These are phyloP conservation scores for Rhodotorula glutinis DNA, from an alignment of 1,284 basidiomycete species.

Conservation along the genomic window DNA sequence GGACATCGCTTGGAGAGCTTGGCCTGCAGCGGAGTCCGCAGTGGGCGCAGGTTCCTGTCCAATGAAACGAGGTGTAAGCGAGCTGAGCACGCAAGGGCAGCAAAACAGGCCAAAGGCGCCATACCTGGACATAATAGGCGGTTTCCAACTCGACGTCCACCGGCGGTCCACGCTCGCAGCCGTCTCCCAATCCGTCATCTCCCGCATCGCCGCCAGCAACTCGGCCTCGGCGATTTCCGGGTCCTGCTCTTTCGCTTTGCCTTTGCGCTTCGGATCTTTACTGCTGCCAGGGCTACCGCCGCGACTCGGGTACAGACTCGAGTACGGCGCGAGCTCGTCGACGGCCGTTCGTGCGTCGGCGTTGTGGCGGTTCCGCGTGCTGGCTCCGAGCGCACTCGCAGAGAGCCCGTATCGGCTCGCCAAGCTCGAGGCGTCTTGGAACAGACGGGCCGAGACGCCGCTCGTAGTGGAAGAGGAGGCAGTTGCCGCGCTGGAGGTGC, in stretches of 20 bases:
- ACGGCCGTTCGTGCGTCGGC: constrained; percentile 9
- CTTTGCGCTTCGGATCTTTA: constrained; percentile 2
- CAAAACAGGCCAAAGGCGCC: not conserved
- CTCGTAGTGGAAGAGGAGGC: constrained; percentile 51
- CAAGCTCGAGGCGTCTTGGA: constrained; percentile 33
- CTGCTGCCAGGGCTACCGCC: constrained; percentile 4
- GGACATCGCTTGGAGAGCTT: constrained; percentile 95
- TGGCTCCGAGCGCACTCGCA: constrained; percentile 10
- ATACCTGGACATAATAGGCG: constrained; percentile 63
- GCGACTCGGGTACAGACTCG: constrained; percentile 10
- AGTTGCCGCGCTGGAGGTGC: not conserved
- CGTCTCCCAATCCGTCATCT: constrained; percentile 60
- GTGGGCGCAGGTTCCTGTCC: constrained; percentile 77
- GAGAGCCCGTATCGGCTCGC: constrained; percentile 6
- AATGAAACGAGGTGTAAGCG: constrained; percentile 2
- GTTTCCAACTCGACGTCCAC: constrained; percentile 76
- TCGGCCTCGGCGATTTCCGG: constrained; percentile 58
- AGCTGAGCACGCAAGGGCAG: not conserved
- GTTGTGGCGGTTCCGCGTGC: constrained; percentile 1
- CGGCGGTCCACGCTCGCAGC: constrained; percentile 72
- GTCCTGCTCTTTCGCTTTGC: not conserved
- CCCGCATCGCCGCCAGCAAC: constrained; percentile 66
- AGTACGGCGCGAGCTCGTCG: constrained; percentile 39
- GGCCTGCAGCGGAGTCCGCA: constrained; percentile 83
- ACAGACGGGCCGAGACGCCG: constrained; percentile 58